Base-by-base conservation (phyloP, 2,329 filamentous ascomycete genomes). In the Talaromyces amestolkiae region DNA sequence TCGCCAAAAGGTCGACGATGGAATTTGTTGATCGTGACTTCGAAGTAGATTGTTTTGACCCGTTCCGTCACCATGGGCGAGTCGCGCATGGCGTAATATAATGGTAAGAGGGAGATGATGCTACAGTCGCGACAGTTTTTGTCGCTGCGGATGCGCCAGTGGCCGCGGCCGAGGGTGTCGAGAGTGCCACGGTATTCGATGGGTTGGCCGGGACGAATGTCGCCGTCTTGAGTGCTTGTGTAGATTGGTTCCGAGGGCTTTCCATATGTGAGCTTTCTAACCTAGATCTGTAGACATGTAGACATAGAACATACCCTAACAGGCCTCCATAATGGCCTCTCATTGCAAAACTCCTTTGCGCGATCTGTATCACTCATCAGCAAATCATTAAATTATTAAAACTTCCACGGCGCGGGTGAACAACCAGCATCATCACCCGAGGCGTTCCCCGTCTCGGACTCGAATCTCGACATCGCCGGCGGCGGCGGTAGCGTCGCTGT, bases 401-500 rank as follows among this genome's bases (percentile, higher is more conserved):
- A 31, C 5, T 31, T 31, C 27, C 27, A 7, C 27, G 27, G 17
- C 45, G 1, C 15, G 33, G 17, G 19, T 7, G 61, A 35, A 60
- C 33, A 53, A 65, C 64, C 64, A 13, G 64, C 59, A 54, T 86
- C 84, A 65, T 82, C 80, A 43, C 73, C 75, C 13, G 79, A 80
- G 15, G 87, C 85, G 72, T 89, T 89, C 7, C 84, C 84, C 1
- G 84, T 83, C 2, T 84, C 83, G 8, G 85, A 87, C 61, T 68
- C 76, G 47, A 84, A 80, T 69, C 86, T 81, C 19, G 80, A 80
- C 39, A 86, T 76, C 2, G 82, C 79, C 8, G 87, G 87, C 0
- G 87, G 86, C 33, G 86, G 86, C 2, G 86, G 86, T 10, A 89
- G 80, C n/a, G 82, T 78, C 4, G 85, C 74, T 17, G 81, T 87